A percentile compares a stretch with the other conserved stretches of the same genome.
Conservation (phyloP, 129 eudicot species). For the Logfia minima region DNA sequence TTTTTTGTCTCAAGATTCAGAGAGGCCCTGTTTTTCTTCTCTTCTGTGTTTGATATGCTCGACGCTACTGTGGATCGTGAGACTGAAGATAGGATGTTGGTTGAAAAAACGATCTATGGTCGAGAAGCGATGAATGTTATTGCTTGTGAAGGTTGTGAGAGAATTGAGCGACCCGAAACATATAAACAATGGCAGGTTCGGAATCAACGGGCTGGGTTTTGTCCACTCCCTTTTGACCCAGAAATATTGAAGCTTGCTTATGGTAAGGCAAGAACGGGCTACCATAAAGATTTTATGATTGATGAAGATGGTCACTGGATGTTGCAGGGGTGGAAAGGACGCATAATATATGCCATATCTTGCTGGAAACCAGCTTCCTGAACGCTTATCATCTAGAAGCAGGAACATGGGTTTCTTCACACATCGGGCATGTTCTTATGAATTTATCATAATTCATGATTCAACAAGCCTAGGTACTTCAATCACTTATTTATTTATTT, state of each 20-base stretch:
- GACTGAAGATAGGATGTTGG: slow-evolving; percentile 52
- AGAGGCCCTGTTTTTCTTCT: slow-evolving; percentile 79
- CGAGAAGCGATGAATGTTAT: slow-evolving; percentile 77
- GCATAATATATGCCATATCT: slow-evolving; percentile 57
- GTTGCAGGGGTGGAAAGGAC: slow-evolving; percentile 89
- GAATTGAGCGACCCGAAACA: slow-evolving; percentile 80
- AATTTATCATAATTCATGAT: slow-evolving; percentile 5
- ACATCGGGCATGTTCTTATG: background rate
- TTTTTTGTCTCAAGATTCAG: slow-evolving; percentile 67
- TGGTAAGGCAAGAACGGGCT: slow-evolving; percentile 41
- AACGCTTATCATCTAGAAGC: background rate
- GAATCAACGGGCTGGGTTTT: slow-evolving; percentile 60
- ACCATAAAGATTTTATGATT: slow-evolving; percentile 69
- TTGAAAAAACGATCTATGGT: slow-evolving; percentile 62
- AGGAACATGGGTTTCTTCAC: slow-evolving; percentile 16
- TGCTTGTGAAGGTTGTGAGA: slow-evolving; percentile 82
- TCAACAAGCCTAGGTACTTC: slow-evolving; percentile 14
- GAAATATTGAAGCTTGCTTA: slow-evolving; percentile 50
- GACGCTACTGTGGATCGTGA: slow-evolving; percentile 61
- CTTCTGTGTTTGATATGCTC: slow-evolving; percentile 73
- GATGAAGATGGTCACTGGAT: slow-evolving; percentile 80
- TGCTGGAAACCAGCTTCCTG: slow-evolving; percentile 51
- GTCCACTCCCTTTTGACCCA: slow-evolving; percentile 48
- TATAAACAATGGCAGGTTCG: slow-evolving; percentile 85
- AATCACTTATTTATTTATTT: background rate